Evolutionary conservation across 345 rosid genomes (phyloP).

Genomic region (Eucalyptus erythrocorys): DNA sequence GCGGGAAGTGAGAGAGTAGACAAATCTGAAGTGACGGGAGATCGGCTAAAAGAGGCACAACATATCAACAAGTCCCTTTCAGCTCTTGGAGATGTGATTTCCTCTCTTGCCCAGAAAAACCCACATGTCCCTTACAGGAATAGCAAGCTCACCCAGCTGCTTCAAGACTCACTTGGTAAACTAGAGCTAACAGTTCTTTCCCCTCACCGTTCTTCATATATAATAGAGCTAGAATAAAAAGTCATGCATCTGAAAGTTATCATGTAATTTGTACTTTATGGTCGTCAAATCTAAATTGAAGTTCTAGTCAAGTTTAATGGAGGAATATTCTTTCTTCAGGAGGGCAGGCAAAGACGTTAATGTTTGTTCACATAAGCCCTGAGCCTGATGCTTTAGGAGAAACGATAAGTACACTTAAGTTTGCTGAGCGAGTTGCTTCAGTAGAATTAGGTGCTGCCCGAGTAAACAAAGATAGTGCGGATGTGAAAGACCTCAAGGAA

Average conservation of each 20-base stretch:
- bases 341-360: slow-evolving; percentile 95
- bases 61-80: slow-evolving; percentile 92
- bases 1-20: slow-evolving; percentile 98
- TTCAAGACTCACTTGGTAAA: slow-evolving; percentile 94
- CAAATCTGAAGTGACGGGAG: slow-evolving; percentile 92
- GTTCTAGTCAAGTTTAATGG: not conserved
- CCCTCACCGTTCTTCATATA: not conserved
- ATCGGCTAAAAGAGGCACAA: slow-evolving; percentile 90
- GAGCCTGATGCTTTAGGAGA: slow-evolving; percentile 81
- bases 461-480: slow-evolving; percentile 66
- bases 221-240: not conserved
- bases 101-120: slow-evolving; percentile 96
- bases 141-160: slow-evolving; percentile 96
- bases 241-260: not conserved
- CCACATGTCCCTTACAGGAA: slow-evolving; percentile 95
- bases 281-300: not conserved
- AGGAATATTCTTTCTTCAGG: slow-evolving; percentile 26
- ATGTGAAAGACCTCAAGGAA: slow-evolving; percentile 88
- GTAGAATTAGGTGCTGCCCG: slow-evolving; percentile 94
- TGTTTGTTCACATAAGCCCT: slow-evolving; percentile 97
- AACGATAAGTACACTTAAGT: slow-evolving; percentile 90
- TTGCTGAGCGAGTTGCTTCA: slow-evolving; percentile 95
- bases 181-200: not conserved
- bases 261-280: not conserved
- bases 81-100: slow-evolving; percentile 93